Conservation (phyloP, 2,329 filamentous ascomycete species). For the Tolypocladium sp. region DNA sequence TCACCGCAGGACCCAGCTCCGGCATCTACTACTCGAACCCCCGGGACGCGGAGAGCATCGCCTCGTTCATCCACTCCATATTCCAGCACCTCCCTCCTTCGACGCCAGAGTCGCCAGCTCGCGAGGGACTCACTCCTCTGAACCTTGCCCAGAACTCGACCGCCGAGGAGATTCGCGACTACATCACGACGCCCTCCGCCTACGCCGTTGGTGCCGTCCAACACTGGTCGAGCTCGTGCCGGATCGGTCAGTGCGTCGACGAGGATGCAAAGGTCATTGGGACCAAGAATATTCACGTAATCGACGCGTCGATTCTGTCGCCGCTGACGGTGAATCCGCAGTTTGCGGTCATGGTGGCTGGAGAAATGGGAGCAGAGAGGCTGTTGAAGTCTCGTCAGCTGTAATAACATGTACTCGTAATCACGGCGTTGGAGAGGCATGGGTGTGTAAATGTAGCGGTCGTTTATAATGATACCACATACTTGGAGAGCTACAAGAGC, state of each 20-base stretch:
- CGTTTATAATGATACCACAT: background rate
- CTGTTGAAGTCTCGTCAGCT: constrained; percentile 17
- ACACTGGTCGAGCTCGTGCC: constrained; percentile 44
- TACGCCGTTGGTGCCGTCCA: constrained; percentile 42
- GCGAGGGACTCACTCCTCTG: constrained; percentile 31
- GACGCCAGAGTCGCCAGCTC: constrained; percentile 15
- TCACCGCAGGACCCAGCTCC: constrained; percentile 28
- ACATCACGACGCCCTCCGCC: constrained; percentile 35
- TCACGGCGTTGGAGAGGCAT: background rate
- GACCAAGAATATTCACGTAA: constrained; percentile 39
- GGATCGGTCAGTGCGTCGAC: constrained; percentile 41
- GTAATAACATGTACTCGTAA: background rate
- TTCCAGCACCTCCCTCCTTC: constrained; percentile 30
- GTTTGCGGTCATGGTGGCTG: constrained; percentile 45
- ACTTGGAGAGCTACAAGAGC: too few relatives aligned
- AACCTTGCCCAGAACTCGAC: constrained; percentile 37
- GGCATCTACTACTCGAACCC: constrained; percentile 38
- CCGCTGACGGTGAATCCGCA: constrained; percentile 46
- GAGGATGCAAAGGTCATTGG: constrained; percentile 34
- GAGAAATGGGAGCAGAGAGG: constrained; percentile 39
- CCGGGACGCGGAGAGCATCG: constrained; percentile 37
- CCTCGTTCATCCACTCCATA: constrained; percentile 39
- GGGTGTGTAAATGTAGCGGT: background rate
- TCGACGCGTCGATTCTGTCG: constrained; percentile 39
- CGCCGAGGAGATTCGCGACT: constrained; percentile 35